Evolutionary conservation across 2,329 filamentous ascomycete genomes (phyloP), one percentile per base, ranked within the genome.

Genomic region (Colletotrichum sp.): DNA sequence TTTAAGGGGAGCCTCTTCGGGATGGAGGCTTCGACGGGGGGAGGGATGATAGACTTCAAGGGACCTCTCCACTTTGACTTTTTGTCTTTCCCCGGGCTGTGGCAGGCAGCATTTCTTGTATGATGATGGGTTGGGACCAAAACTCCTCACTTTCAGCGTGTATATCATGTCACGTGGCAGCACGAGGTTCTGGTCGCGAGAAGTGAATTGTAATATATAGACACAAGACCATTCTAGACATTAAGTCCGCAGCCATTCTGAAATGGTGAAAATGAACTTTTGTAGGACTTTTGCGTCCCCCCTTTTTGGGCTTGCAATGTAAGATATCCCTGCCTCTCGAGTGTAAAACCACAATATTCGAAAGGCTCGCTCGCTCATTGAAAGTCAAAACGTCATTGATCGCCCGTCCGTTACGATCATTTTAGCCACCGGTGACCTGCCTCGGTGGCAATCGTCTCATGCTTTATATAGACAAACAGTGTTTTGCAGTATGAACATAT

Each of bases 71-170:
- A 63, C 59, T 63, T 63, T 21, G 59, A 34, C 18, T 21, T 63
- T 62, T 62, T n/a, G n/a, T 28, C 21, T 49, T 49, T 49, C 55
- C 13, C 21, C 21, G 32, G 28, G n/a, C 59, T 34, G 30, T 32
- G 6, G n/a, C 30, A 63, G 18, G 18, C 30, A n/a, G 26, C 28
- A 32, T 32, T 18, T 60, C 30, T 32, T 30, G 57, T 60, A 52
- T 24, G n/a, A 52, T 21, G 44, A 52, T 24, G 44, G 44, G n/a
- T 24, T 52, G 44, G 44, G n/a, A 13, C 44, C 59, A 24, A 63
- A 32, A 65, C 57, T 76, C 70, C 73, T 71, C 70, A 71, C 73
- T 76, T 76, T 24, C 9, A 4, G 44, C n/a, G 6, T 52, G 44
- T 52, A 1, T 60, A 24, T 15, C 3, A 16, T 15, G 21, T 26